phyloP scores from a whole-genome alignment of 1,284 basidiomycete genomes.

The Ganoderma lucidum region DNA sequence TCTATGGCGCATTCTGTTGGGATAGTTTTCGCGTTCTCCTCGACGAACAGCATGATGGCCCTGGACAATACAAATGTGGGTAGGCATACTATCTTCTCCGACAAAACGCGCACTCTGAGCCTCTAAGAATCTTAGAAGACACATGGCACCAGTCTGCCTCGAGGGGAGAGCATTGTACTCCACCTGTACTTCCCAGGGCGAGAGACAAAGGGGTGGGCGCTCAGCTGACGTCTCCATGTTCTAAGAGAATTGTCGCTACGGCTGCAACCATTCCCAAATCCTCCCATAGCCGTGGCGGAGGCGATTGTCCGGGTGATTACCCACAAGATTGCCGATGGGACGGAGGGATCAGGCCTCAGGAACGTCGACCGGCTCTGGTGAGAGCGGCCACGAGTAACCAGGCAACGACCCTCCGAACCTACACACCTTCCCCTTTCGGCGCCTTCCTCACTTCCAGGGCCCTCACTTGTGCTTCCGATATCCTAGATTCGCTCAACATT shows the following conservation, averaged over 20 bases:
- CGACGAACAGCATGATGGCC: constrained; percentile 8
- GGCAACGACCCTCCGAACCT: constrained; percentile 26
- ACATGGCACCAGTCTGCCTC: background rate
- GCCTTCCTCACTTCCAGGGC: constrained; percentile 4
- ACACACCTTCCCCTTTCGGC: constrained; percentile 18
- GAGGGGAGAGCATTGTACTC: background rate
- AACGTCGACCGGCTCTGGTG: background rate
- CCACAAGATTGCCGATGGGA: constrained; percentile 17
- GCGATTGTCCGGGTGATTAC: constrained; percentile 21
- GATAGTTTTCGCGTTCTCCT: constrained; percentile 8
- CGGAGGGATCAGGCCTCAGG: constrained; percentile 25
- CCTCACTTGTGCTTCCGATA: background rate
- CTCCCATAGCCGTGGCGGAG: constrained; percentile 7
- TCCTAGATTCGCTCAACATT: background rate
- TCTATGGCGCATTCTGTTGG: constrained; percentile 19
- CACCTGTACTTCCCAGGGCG: background rate
- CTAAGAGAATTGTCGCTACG: background rate
- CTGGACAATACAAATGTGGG: constrained; percentile 1
- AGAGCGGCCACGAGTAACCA: constrained; percentile 18
- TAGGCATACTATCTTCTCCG: background rate
- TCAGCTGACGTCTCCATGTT: constrained; percentile 8
- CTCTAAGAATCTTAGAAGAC: background rate
- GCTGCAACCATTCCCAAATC: background rate
- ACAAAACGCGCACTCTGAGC: background rate
- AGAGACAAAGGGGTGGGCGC: constrained; percentile 4